phyloP scores from a whole-genome alignment of 208 protist genomes.

The Leishmania tarentolae region DNA sequence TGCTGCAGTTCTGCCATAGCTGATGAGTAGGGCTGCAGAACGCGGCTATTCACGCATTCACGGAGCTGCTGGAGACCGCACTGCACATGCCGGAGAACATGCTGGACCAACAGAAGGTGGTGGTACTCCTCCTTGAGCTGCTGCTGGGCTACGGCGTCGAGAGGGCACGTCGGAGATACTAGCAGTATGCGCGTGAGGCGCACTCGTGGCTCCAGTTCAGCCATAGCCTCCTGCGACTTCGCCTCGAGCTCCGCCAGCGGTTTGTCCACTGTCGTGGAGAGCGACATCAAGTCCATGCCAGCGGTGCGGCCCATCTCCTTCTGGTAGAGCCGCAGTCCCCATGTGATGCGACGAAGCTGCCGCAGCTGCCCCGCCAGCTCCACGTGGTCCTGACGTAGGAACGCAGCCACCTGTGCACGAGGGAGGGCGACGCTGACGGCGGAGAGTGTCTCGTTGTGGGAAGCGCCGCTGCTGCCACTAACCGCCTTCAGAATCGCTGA shows the following conservation, averaged over 20 bases:
- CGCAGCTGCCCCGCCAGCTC: slow-evolving; percentile 82
- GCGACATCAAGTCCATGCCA: slow-evolving; percentile 46
- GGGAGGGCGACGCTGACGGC: slow-evolving; percentile 79
- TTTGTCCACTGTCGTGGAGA: slow-evolving; percentile 38
- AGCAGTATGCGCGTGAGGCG: slow-evolving; percentile 48
- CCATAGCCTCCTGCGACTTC: slow-evolving; percentile 26
- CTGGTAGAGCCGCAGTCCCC: slow-evolving; percentile 90
- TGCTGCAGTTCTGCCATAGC: slow-evolving; percentile 52
- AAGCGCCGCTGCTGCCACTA: slow-evolving; percentile 12
- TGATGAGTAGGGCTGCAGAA: slow-evolving; percentile 51
- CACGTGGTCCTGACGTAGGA: slow-evolving; percentile 66
- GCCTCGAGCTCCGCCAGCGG: slow-evolving; percentile 34
- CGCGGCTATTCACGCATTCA: slow-evolving; percentile 27
- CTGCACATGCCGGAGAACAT: slow-evolving; percentile 53
- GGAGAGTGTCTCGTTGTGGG: slow-evolving; percentile 60
- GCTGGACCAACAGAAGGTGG: slow-evolving; percentile 55
- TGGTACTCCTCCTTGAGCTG: slow-evolving; percentile 78
- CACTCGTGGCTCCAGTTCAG: slow-evolving; percentile 20
- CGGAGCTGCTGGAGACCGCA: slow-evolving; percentile 45
- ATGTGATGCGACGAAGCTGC: slow-evolving; percentile 87
- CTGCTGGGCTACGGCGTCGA: slow-evolving; percentile 23
- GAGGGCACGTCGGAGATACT: slow-evolving; percentile 48
- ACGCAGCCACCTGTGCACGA: slow-evolving; percentile 56
- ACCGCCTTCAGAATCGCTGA: slow-evolving; percentile 3
- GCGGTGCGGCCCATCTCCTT: slow-evolving; percentile 51